These are phyloP conservation scores for Malassezia brasiliensis DNA, from an alignment of 1,284 basidiomycete species.

Conservation along the genomic window DNA sequence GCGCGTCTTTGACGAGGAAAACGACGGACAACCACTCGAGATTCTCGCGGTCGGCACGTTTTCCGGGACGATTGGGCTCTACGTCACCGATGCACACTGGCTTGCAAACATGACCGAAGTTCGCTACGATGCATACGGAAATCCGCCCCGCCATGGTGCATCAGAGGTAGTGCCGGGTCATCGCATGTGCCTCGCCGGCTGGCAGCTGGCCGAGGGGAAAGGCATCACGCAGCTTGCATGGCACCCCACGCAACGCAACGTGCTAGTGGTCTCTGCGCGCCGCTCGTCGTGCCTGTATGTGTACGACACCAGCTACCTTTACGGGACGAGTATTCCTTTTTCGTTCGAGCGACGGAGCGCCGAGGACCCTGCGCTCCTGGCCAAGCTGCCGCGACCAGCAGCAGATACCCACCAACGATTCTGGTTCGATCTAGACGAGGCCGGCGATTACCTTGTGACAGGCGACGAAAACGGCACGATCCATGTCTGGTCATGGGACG, in stretches of 20 bases:
- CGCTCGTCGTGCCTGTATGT: background rate
- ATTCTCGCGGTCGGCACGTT: constrained; percentile 14
- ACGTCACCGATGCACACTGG: constrained; percentile 13
- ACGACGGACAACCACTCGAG: background rate
- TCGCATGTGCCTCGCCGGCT: constrained; percentile 2
- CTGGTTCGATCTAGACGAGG: constrained; percentile 8
- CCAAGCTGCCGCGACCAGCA: background rate
- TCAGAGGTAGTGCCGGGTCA: background rate
- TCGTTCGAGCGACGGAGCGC: background rate
- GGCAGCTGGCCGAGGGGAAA: constrained; percentile 1
- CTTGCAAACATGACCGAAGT: background rate
- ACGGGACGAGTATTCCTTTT: background rate
- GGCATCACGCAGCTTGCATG: constrained; percentile 11
- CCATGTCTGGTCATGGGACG: constrained; percentile 5
- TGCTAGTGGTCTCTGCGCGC: constrained; percentile 9
- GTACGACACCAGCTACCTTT: constrained; percentile 15
- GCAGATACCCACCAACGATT: constrained; percentile 4
- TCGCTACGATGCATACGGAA: background rate
- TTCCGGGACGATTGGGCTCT: constrained; percentile 3
- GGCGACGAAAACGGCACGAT: constrained; percentile 9
- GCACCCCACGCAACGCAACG: constrained; percentile 9
- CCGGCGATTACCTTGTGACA: constrained; percentile 2
- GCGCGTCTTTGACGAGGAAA: background rate
- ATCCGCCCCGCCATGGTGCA: background rate
- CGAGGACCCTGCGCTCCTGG: constrained; percentile 1